A percentile compares a stretch with the other conserved stretches of the same genome.
Evolutionary conservation across 306 rosid genomes (phyloP).

Genomic region (Castanea crenata): DNA sequence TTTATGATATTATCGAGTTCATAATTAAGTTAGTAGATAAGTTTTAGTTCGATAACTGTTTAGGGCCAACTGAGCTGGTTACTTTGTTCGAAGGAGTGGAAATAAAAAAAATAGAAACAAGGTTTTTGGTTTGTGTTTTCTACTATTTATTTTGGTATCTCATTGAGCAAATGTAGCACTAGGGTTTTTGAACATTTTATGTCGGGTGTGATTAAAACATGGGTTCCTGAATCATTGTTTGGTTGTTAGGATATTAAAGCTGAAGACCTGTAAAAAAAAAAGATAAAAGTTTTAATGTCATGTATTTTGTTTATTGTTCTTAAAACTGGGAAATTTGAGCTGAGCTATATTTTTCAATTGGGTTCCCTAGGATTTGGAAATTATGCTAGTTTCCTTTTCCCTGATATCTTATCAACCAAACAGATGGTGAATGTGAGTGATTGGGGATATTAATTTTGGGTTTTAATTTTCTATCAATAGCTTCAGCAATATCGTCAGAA

Average conservation of each 20-base stretch:
- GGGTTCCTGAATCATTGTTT: background rate
- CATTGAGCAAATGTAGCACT: background rate
- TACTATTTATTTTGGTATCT: background rate
- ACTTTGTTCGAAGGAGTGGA: background rate
- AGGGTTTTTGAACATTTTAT: background rate
- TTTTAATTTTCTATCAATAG: conserved; percentile 38
- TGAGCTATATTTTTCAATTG: no score
- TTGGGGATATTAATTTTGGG: conserved; percentile 23
- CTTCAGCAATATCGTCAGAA: conserved; percentile 92
- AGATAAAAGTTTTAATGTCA: background rate
- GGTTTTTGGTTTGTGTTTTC: background rate
- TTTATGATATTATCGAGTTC: background rate
- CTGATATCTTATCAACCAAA: background rate
- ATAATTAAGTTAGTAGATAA: background rate
- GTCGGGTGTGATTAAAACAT: background rate
- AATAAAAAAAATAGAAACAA: background rate
- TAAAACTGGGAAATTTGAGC: background rate
- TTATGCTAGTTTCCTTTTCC: background rate
- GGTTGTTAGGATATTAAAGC: background rate
- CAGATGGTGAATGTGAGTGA: conserved; percentile 12
- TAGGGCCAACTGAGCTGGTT: background rate
- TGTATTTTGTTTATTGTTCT: background rate
- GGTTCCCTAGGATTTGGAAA: background rate
- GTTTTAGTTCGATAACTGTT: background rate
- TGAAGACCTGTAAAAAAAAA: background rate